Base-by-base conservation (phyloP, 805 yeast species). In the Candida pseudoglaebosa region DNA sequence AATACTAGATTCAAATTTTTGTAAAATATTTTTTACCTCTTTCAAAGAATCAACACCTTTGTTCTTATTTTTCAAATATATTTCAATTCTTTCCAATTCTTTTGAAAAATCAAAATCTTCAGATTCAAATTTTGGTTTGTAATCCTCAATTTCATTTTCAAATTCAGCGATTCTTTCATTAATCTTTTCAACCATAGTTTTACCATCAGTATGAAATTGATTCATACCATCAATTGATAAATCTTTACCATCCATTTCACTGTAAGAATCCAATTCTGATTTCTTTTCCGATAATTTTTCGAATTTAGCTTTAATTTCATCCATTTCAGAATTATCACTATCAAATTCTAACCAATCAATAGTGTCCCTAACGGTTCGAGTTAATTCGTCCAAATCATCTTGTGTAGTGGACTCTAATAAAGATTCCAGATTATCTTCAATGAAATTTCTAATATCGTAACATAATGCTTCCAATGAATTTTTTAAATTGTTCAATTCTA, bases 341-440 rank as follows among this genome's bases (percentile, higher is more conserved):
- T 79, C 88, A 49, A 75, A 78, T 36, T 87, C 95, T 28, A 88
- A 63, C 95, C 95, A 87, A 42, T 83, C 91, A 33, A 84, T 61
- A 18, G 68, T 61, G 8, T 76, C 79, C 12, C 65, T 40, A 4
- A 82, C 75, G 4, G 64, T 44, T 0, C 37, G 24, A 20, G 48
- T 41, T 24, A 51, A 46, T 5, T 43, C 46, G 9, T 39, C 45
- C 18, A 49, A 40, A 28, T 68, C 62, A 0, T 56, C 49, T 4
- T 57, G 52, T 6, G 77, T 76, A 0, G 73, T 65, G 32, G 67
- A 71, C 9, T 57, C 57, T 5, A 40, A 36, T 14, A 67, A 46
- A 0, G 46, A 41, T 5, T 71, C 71, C 17, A 72, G 77, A 28
- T 73, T 73, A 22, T 77, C 78, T 13, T 77, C 83, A 14, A 86